A percentile compares a stretch with the other conserved stretches of the same genome.
Conservation (phyloP, 2,329 filamentous ascomycete genomes). For the Elsinoe ampelina region DNA sequence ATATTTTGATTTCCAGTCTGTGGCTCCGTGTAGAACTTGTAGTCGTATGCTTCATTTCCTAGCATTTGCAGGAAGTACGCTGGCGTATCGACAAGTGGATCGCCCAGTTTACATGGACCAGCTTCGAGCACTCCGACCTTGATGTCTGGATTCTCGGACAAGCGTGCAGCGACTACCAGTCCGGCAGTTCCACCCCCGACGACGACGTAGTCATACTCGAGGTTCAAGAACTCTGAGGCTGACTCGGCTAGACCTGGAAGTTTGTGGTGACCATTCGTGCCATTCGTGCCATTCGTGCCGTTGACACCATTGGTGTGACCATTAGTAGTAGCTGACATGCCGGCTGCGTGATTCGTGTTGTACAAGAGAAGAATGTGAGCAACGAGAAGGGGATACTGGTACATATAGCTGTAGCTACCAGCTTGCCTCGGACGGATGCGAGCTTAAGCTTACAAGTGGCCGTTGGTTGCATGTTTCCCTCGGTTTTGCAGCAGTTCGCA, state of each 20-base stretch:
- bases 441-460: background rate
- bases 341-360: background rate
- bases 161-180: slow-evolving; percentile 16
- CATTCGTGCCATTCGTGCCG: background rate
- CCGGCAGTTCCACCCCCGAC: slow-evolving; percentile 19
- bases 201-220: slow-evolving; percentile 17
- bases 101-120: slow-evolving; percentile 17
- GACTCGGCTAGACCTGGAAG: slow-evolving; percentile 5
- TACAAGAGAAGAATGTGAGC: background rate
- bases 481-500: background rate
- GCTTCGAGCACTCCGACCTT: slow-evolving; percentile 18
- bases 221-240: slow-evolving; percentile 1
- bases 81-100: slow-evolving; percentile 20
- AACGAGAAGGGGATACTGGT: background rate
- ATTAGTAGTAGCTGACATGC: background rate
- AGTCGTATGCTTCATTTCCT: slow-evolving; percentile 20
- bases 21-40: slow-evolving; percentile 16
- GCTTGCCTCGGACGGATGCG: background rate
- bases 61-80: slow-evolving; percentile 16
- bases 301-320: background rate
- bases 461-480: background rate
- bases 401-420: background rate
- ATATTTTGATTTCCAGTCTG: slow-evolving; percentile 15
- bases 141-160: slow-evolving; percentile 17
- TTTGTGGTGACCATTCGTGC: background rate